phyloP scores from a whole-genome alignment of 129 eudicot species.

The Lactuca sativa region DNA sequence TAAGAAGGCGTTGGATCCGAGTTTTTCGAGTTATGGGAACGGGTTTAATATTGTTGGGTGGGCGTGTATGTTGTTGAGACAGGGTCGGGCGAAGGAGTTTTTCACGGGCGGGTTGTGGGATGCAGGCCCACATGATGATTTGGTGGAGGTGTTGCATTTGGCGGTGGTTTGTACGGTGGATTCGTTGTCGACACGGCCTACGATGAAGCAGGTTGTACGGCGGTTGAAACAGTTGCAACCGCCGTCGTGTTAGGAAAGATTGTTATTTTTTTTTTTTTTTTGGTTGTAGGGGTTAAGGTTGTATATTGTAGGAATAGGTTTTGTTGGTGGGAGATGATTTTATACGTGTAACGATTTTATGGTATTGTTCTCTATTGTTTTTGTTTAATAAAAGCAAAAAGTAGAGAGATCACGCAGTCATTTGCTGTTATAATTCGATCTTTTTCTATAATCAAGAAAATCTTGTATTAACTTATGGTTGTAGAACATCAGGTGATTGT shows the following conservation, averaged over 20 bases:
- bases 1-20: slow-evolving; percentile 80
- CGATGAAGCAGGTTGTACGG: slow-evolving; percentile 88
- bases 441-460: no score
- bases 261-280: slow-evolving; percentile 20
- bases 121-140: slow-evolving; percentile 85
- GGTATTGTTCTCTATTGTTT: slow-evolving; percentile 34
- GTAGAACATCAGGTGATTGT: no score
- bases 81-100: slow-evolving; percentile 88
- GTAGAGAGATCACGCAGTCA: slow-evolving; percentile 7
- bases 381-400: slow-evolving; percentile 35
- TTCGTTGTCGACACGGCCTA: slow-evolving; percentile 69
- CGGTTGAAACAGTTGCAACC: slow-evolving; percentile 90
- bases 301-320: slow-evolving; percentile 74
- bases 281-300: slow-evolving; percentile 39
- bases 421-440: no score
- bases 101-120: slow-evolving; percentile 90
- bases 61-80: slow-evolving; percentile 80
- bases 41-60: slow-evolving; percentile 88
- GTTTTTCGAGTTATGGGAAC: slow-evolving; percentile 81
- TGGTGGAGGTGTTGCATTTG: slow-evolving; percentile 83
- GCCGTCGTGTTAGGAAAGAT: slow-evolving; percentile 56
- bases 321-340: slow-evolving; percentile 14
- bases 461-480: no score
- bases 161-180: slow-evolving; percentile 91
- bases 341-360: slow-evolving; percentile 32